Conservation (phyloP, 2,329 filamentous ascomycete species). For the Fusarium sp. region DNA sequence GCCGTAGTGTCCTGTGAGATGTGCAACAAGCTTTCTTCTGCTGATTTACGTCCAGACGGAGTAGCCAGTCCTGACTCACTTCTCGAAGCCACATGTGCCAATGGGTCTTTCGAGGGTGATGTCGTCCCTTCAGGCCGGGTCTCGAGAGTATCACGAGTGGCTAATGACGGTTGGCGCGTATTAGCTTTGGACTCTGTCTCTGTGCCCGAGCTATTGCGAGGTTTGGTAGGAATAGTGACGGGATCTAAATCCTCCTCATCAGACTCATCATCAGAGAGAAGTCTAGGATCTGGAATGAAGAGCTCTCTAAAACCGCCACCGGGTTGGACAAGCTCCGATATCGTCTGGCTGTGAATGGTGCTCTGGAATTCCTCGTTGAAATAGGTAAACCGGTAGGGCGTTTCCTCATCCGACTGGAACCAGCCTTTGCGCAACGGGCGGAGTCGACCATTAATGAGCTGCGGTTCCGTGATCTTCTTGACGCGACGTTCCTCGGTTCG, state of each 20-base stretch:
- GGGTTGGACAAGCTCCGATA: constrained; percentile 88
- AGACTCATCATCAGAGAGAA: constrained; percentile 76
- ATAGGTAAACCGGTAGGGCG: constrained; percentile 95
- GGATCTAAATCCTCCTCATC: constrained; percentile 66
- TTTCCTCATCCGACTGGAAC: constrained; percentile 88
- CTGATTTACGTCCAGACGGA: constrained; percentile 55
- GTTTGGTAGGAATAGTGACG: constrained; percentile 38
- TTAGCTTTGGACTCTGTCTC: constrained; percentile 55
- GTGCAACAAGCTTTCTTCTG: constrained; percentile 39
- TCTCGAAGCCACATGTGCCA: constrained; percentile 44
- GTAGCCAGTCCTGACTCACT: constrained; percentile 57
- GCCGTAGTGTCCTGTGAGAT: constrained; percentile 29
- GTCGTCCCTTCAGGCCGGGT: constrained; percentile 34
- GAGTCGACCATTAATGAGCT: constrained; percentile 87
- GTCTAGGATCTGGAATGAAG: constrained; percentile 85
- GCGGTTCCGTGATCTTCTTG: constrained; percentile 92
- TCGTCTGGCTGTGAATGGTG: constrained; percentile 94
- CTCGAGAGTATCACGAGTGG: constrained; percentile 38
- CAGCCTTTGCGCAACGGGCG: constrained; percentile 81
- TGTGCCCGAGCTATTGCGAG: constrained; percentile 35
- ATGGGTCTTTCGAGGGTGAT: constrained; percentile 45
- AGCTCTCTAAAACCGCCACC: constrained; percentile 85
- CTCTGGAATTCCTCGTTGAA: constrained; percentile 98
- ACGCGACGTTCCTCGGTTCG: constrained; percentile 81
- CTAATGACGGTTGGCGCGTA: constrained; percentile 57